phyloP scores from a whole-genome alignment of 2,329 filamentous ascomycete genomes.

The Fusarium azukiicola region DNA sequence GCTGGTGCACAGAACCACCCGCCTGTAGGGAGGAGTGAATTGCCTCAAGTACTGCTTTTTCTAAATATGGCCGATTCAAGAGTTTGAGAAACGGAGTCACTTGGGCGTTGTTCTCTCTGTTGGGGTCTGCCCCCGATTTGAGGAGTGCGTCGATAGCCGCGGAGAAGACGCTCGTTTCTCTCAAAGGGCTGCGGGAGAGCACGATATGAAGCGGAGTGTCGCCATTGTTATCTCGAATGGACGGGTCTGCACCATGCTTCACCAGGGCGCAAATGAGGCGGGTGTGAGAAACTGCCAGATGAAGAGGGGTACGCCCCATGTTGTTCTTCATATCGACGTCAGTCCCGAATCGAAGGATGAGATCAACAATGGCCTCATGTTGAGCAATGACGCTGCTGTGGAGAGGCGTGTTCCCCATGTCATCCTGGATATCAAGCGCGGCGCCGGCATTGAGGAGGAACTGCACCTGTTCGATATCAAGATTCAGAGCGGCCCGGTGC shows the following conservation, averaged over 20 bases:
- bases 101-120: not conserved
- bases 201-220: slow-evolving; percentile 15
- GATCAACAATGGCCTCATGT: not conserved
- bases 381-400: not conserved
- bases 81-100: slow-evolving; percentile 7
- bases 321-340: not conserved
- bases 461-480: not conserved
- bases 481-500: not conserved
- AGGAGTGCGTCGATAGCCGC: not conserved
- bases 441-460: not conserved
- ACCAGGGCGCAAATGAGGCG: not conserved
- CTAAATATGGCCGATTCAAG: not conserved
- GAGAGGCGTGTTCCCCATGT: not conserved
- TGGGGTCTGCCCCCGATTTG: not conserved
- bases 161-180: not conserved
- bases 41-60: not conserved
- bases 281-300: not conserved
- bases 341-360: slow-evolving; percentile 13
- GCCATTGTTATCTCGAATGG: slow-evolving; percentile 2
- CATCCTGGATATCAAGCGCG: not conserved
- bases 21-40: not conserved
- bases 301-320: slow-evolving; percentile 7
- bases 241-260: not conserved
- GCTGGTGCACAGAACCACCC: not conserved
- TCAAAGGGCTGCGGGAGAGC: not conserved